Evolutionary conservation across 2,329 filamentous ascomycete species (phyloP).

Genomic region (Trichophyton mentagrophytes): DNA sequence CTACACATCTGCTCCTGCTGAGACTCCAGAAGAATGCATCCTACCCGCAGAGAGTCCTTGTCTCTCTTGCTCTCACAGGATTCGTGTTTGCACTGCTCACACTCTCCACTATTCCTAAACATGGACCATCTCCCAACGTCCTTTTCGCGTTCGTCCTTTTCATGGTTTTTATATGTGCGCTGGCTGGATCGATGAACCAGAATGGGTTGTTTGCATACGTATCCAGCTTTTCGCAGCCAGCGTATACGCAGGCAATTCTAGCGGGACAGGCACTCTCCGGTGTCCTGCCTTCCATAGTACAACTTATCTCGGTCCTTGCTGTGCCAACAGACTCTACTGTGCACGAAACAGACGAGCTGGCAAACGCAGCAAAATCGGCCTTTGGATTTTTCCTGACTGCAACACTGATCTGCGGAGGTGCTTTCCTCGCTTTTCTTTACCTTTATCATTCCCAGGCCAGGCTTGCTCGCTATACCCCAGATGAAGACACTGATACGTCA

Average conservation of each 20-base stretch:
- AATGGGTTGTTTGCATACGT: constrained; percentile 92
- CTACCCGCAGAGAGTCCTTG: constrained; percentile 74
- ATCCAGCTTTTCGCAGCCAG: constrained; percentile 65
- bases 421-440: constrained; percentile 61
- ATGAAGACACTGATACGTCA: constrained; percentile 24
- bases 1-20: constrained; percentile 61
- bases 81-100: constrained; percentile 64
- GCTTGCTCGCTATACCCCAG: constrained; percentile 7
- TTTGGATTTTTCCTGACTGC: constrained; percentile 88
- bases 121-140: constrained; percentile 44
- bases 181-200: constrained; percentile 74
- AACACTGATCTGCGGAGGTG: constrained; percentile 56
- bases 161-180: constrained; percentile 67
- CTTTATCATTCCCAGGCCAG: constrained; percentile 46
- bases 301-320: constrained; percentile 69
- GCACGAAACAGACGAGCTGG: constrained; percentile 22
- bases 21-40: constrained; percentile 70
- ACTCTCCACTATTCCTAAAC: constrained; percentile 60
- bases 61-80: constrained; percentile 65
- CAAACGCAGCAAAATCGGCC: constrained; percentile 53
- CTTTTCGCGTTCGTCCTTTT: constrained; percentile 75
- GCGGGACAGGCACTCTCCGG: constrained; percentile 84
- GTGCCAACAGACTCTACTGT: constrained; percentile 37
- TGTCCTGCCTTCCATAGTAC: constrained; percentile 73
- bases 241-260: constrained; percentile 96